These are phyloP conservation scores for Candida broadrunensis DNA, from an alignment of 805 yeast species.

Conservation along the genomic window DNA sequence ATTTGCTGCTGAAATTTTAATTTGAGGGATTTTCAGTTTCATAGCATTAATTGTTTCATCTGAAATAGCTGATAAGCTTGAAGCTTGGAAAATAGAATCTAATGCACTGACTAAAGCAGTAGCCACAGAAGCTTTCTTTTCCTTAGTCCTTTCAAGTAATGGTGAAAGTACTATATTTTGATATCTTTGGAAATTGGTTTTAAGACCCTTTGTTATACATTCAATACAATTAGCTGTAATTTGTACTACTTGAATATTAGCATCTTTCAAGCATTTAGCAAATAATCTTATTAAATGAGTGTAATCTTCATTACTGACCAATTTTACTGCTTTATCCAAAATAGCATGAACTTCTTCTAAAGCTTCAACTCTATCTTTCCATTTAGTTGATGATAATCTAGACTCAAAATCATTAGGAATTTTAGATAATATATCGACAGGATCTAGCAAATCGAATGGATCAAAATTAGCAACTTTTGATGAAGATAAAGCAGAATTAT, in stretches of 20 bases:
- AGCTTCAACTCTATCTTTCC: conserved; percentile 92
- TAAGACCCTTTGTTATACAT: conserved; percentile 63
- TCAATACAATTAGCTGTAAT: conserved; percentile 68
- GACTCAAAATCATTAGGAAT: conserved; percentile 61
- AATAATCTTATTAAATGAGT: conserved; percentile 57
- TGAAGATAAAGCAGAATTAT: conserved; percentile 2
- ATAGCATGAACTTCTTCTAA: conserved; percentile 59
- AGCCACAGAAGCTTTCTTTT: conserved; percentile 75
- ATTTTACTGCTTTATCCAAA: conserved; percentile 52
- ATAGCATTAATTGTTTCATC: conserved; percentile 59
- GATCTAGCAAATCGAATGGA: conserved; percentile 68
- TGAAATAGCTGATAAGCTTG: conserved; percentile 53
- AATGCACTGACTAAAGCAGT: conserved; percentile 68
- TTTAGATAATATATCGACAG: conserved; percentile 62
- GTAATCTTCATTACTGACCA: conserved; percentile 62
- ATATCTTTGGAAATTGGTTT: conserved; percentile 54
- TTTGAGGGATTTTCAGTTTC: conserved; percentile 80
- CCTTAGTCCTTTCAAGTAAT: conserved; percentile 79
- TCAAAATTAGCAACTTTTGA: conserved; percentile 37
- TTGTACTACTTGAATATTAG: conserved; percentile 82
- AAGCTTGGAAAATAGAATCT: conserved; percentile 55
- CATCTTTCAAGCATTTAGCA: conserved; percentile 79
- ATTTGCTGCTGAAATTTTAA: conserved; percentile 66
- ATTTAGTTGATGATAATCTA: conserved; percentile 59
- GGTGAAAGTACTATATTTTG: conserved; percentile 53